Conservation (phyloP, 495 filamentous ascomycete species). For the Penicillium malachiteum region DNA sequence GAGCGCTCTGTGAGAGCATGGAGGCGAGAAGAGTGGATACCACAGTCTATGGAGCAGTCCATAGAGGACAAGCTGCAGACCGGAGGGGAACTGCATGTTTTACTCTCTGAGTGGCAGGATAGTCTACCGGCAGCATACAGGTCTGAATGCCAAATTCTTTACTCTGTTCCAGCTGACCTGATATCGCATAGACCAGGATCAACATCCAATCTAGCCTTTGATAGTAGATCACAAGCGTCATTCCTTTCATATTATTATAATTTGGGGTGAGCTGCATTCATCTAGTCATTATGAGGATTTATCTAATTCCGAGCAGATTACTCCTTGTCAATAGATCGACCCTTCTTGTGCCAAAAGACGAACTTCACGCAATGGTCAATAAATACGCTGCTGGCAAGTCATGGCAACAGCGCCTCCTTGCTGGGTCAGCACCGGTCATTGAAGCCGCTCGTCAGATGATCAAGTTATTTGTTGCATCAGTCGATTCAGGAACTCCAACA, state of each 20-base stretch:
- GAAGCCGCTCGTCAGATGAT: slow-evolving; percentile 13
- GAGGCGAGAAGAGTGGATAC: slow-evolving; percentile 11
- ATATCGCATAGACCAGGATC: neutral
- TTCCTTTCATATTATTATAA: slow-evolving; percentile 1
- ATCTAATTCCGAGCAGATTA: neutral
- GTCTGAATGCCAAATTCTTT: neutral
- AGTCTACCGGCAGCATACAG: slow-evolving; percentile 3
- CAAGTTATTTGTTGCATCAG: slow-evolving; percentile 7
- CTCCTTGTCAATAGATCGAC: slow-evolving; percentile 9
- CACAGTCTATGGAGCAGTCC: slow-evolving; percentile 12
- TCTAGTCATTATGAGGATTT: too few species aligned
- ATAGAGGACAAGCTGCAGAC: slow-evolving; percentile 16
- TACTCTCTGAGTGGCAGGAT: slow-evolving; percentile 8
- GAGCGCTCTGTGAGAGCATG: slow-evolving; percentile 13
- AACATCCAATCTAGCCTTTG: neutral
- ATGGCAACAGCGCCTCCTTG: slow-evolving; percentile 6
- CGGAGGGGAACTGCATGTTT: slow-evolving; percentile 6
- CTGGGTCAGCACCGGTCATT: slow-evolving; percentile 3
- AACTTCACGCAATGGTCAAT: slow-evolving; percentile 8
- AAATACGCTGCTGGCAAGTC: slow-evolving; percentile 4
- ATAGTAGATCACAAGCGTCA: neutral
- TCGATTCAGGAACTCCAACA: slow-evolving; percentile 6
- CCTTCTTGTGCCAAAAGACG: slow-evolving; percentile 4
- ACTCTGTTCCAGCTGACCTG: neutral
- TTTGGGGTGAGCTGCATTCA: neutral